Evolutionary conservation across 1,139 yeast species (phyloP), one percentile per base, ranked within the genome.

Genomic region (Yamadazyma kanchanaburiensis): DNA sequence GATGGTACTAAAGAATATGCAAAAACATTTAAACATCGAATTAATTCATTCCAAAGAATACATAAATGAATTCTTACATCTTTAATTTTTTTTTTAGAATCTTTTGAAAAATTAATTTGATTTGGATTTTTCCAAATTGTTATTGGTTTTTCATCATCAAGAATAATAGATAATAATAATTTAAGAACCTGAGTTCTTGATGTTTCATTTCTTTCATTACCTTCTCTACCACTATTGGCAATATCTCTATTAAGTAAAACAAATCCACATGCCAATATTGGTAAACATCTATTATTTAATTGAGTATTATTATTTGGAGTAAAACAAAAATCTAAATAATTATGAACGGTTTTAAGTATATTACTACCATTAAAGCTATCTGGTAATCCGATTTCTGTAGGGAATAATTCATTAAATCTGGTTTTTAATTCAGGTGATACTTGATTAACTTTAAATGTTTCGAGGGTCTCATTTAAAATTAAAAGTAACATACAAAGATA

Each of bases 91-190:
- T 40, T 46, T 20, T 48, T 42, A 15, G 49, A 33, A 16, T 45
- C 44, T 23, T 40, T 32, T 3, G 35, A 47, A 26, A 55, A 46
- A 3, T 30, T 35, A 2, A 65, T 48, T 16, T 43, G 45, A 12
- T 53, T 51, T 1, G 71, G 74, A 35, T 60, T 62, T 27, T 52
- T 55, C 72, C 71, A 67, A 5, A 63, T 37, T 25, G 55, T 58
- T n/a, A 59, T 21, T 3, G 40, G 36, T 5, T 33, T 25, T 4
- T 44, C 48, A 10, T 46, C 50, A 21, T 43, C 44, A 15, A 48
- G 31, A 8, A 44, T 26, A 5, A 39, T 15, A 20, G 38, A 41
- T 10, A 60, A 33, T 6, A 56, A 31, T 10, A 42, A 33, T 3
- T 45, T 40, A 25, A 52, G 45, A 5, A 32, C 15, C 12, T 28